phyloP scores from a whole-genome alignment of 306 rosid genomes.

The Rosa rugosa region DNA sequence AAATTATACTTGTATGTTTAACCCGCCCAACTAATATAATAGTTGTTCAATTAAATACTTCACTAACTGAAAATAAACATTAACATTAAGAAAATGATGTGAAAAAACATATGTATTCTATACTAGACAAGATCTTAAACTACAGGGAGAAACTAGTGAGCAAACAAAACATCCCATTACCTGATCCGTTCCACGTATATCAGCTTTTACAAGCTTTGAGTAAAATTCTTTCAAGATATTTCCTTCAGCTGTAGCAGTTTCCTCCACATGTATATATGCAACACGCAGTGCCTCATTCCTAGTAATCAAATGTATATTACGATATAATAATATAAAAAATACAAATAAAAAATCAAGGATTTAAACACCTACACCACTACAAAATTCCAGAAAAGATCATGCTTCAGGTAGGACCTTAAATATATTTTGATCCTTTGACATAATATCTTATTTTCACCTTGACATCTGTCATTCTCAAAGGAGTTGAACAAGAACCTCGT shows the following conservation, averaged over 20 bases:
- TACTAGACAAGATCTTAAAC: background rate
- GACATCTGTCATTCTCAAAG: background rate
- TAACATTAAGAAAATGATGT: background rate
- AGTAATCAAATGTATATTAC: slow-evolving; percentile 21
- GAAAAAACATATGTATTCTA: background rate
- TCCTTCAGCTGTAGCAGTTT: slow-evolving; percentile 52
- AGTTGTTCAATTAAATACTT: background rate
- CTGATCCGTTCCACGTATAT: slow-evolving; percentile 95
- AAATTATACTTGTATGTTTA: background rate
- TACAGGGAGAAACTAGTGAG: background rate
- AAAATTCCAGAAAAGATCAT: background rate
- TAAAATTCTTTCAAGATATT: slow-evolving; percentile 49
- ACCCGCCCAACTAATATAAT: background rate
- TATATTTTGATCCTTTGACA: background rate
- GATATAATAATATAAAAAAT: background rate
- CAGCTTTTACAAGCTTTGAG: slow-evolving; percentile 98
- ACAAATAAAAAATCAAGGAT: background rate
- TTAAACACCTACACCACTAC: background rate
- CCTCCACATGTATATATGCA: slow-evolving; percentile 92
- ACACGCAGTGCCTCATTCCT: slow-evolving; percentile 99
- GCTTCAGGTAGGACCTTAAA: background rate
- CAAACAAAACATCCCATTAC: slow-evolving; percentile 34
- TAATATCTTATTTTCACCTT: background rate
- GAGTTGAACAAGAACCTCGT: background rate
- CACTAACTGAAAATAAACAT: background rate